These are phyloP conservation scores for Cardamine occulta DNA, from an alignment of 345 rosid species.

Conservation along the genomic window DNA sequence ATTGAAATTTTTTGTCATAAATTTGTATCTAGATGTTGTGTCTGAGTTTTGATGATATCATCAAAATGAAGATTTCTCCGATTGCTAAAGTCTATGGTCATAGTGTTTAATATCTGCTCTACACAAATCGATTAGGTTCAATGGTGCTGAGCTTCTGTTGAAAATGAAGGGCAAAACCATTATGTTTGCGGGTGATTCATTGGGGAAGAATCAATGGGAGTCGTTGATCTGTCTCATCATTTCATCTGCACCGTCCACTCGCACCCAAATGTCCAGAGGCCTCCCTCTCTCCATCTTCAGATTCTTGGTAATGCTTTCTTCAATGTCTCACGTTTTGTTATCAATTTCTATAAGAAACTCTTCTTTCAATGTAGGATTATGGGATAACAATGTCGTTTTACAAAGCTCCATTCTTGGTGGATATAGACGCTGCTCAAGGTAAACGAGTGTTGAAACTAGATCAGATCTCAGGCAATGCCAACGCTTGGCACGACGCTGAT, in stretches of 20 bases:
- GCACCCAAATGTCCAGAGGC: conserved; percentile 66
- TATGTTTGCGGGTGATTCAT: conserved; percentile 95
- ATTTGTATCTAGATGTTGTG: background rate
- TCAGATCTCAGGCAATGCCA: conserved; percentile 71
- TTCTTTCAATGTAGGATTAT: conserved; percentile 61
- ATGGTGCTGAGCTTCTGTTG: conserved; percentile 68
- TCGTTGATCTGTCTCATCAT: conserved; percentile 76
- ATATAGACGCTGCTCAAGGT: conserved; percentile 73
- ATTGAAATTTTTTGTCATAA: background rate
- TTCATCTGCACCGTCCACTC: conserved; percentile 58
- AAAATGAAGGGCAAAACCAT: conserved; percentile 75
- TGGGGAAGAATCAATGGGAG: conserved; percentile 92
- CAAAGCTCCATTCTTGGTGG: conserved; percentile 86
- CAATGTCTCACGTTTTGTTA: background rate
- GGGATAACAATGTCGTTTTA: conserved; percentile 67
- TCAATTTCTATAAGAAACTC: background rate
- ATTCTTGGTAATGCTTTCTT: conserved; percentile 58
- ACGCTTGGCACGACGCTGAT: conserved; percentile 69
- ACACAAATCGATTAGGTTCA: conserved; percentile 56
- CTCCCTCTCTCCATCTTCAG: conserved; percentile 76
- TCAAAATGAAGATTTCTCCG: background rate
- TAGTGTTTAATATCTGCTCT: background rate
- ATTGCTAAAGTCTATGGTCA: background rate
- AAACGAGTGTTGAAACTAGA: conserved; percentile 71
- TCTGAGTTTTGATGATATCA: background rate